Base-by-base conservation (phyloP, 768 basidiomycete genomes). In the Auriscalpium orientale region DNA sequence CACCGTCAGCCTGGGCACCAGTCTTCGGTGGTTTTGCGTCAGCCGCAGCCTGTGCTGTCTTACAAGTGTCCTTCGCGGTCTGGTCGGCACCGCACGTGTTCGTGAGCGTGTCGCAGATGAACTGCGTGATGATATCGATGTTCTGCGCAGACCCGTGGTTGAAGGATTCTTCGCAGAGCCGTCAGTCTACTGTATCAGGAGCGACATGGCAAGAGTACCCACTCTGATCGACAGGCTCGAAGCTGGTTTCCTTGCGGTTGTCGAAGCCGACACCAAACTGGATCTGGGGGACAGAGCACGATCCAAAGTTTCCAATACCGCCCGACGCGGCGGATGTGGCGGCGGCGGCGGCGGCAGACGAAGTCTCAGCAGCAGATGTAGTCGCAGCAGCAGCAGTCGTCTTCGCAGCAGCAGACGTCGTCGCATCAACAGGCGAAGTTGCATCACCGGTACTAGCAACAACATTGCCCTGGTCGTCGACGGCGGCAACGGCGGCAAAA, bases 81-180 rank as follows among this genome's bases (percentile, higher is more conserved):
- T 72, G 70, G 61, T 84, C 77, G 7, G 82, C 81, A 16, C 70
- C 72, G 64, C 83, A 85, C 5, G 67, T 64, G 72, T 80, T 82
- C 34, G 68, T 71, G 56, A 85, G 69, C 6, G 71, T 72, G 67
- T 82, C 79, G 61, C 83, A 85, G 45, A 84, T 80, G 67, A 77
- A 65, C 71, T 78, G 74, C 13, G 80, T 76, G 70, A 84, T 83
- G 65, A 83, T 81, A 59, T 70, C 72, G 60, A 81, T 79, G 65
- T 76, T 76, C 61, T 82, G 75, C n/a, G 82, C 82, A 15, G 82
- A 83, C 44, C 80, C 79, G 61, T 83, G 81, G 68, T 72, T 11
- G 21, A 44, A 62, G 68, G 57, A 62, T 76, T 74, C 72, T 70
- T 44, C 34, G 38, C 16, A n/a, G 33, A 12, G 18, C 8, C 4